phyloP scores from a whole-genome alignment of 495 filamentous ascomycete species.

The Durotheca rogersii region DNA sequence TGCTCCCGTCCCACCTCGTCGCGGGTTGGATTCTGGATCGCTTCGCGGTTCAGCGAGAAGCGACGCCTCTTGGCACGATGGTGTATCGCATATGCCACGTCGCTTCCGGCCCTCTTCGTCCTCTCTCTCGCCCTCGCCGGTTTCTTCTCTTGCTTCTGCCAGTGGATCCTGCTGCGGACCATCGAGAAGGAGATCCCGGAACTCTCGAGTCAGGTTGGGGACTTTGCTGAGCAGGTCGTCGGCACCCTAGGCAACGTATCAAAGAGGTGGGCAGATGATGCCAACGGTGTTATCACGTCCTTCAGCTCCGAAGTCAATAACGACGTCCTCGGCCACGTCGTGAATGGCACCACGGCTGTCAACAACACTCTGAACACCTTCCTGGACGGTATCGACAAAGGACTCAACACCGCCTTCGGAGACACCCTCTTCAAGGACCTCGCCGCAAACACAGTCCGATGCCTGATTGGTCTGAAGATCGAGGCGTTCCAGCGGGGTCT shows the following conservation, averaged over 20 bases:
- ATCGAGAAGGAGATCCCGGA: conserved; percentile 76
- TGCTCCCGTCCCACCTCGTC: conserved; percentile 75
- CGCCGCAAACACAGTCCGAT: conserved; percentile 70
- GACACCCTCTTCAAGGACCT: conserved; percentile 73
- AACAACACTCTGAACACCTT: conserved; percentile 86
- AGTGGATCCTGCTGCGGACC: conserved; percentile 72
- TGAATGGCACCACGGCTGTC: conserved; percentile 72
- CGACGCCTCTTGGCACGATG: conserved; percentile 74
- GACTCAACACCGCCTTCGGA: conserved; percentile 75
- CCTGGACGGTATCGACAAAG: conserved; percentile 67
- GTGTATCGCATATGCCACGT: conserved; percentile 84
- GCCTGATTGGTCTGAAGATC: conserved; percentile 74
- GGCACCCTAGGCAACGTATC: conserved; percentile 69
- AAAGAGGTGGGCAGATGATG: conserved; percentile 68
- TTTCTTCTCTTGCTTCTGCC: conserved; percentile 79
- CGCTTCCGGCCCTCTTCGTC: conserved; percentile 80
- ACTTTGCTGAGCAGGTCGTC: conserved; percentile 82
- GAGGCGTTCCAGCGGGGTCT: conserved; percentile 76
- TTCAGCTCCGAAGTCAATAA: conserved; percentile 75
- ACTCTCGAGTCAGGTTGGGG: conserved; percentile 72
- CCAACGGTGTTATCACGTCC: conserved; percentile 69
- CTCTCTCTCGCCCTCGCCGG: conserved; percentile 84
- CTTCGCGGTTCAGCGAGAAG: conserved; percentile 66
- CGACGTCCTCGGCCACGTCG: conserved; percentile 87
- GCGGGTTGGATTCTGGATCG: conserved; percentile 67